phyloP scores from a whole-genome alignment of 2,329 filamentous ascomycete species.

The Clonostachys byssicola region DNA sequence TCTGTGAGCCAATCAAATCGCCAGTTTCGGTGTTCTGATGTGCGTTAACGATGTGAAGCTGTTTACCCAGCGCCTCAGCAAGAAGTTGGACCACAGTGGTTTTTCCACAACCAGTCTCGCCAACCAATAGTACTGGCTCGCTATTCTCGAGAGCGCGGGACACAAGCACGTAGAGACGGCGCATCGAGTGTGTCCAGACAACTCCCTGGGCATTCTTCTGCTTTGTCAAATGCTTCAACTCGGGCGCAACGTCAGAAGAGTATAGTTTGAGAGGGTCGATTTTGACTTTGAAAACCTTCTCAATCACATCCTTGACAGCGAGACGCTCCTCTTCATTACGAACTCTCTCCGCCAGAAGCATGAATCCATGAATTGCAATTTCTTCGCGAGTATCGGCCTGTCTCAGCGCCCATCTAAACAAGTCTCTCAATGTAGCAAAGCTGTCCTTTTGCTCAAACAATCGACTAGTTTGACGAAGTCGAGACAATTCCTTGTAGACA shows the following conservation, averaged over 20 bases:
- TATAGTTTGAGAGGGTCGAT: slow-evolving; percentile 76
- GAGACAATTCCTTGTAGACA: slow-evolving; percentile 89
- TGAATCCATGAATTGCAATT: slow-evolving; percentile 88
- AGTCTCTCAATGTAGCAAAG: slow-evolving; percentile 91
- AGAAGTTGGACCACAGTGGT: slow-evolving; percentile 93
- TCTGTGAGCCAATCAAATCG: slow-evolving; percentile 91
- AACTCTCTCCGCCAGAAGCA: slow-evolving; percentile 92
- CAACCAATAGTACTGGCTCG: slow-evolving; percentile 90
- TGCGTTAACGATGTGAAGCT: slow-evolving; percentile 88
- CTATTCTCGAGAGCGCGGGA: slow-evolving; percentile 81
- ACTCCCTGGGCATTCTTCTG: slow-evolving; percentile 57
- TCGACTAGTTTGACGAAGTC: slow-evolving; percentile 82
- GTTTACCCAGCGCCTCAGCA: slow-evolving; percentile 71
- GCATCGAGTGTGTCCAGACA: slow-evolving; percentile 96
- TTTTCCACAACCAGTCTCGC: slow-evolving; percentile 96
- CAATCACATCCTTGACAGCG: slow-evolving; percentile 83
- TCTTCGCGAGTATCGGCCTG: slow-evolving; percentile 82
- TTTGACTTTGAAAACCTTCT: slow-evolving; percentile 82
- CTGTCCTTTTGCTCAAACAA: slow-evolving; percentile 97
- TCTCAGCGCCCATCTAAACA: slow-evolving; percentile 92
- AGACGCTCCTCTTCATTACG: slow-evolving; percentile 82
- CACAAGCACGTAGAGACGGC: slow-evolving; percentile 85
- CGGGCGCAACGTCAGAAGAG: slow-evolving; percentile 50
- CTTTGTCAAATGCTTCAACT: slow-evolving; percentile 43
- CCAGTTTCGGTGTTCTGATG: slow-evolving; percentile 98